Conservation (phyloP, 306 rosid genomes). For the Rosa rugosa region DNA sequence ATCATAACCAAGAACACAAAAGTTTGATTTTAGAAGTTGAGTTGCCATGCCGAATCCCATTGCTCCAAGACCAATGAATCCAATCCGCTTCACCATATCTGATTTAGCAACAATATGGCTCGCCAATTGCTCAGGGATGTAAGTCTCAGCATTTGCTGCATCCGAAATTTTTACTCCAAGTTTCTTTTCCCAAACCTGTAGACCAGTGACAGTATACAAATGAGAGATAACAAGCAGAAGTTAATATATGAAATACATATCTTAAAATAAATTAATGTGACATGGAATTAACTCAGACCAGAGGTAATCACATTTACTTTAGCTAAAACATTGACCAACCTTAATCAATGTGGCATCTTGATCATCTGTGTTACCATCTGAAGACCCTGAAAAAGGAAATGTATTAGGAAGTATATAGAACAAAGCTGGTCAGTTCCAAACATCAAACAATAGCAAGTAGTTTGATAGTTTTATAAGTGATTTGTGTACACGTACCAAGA, state of each 20-base stretch:
- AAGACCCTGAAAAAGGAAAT: constrained; percentile 55
- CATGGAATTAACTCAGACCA: background rate
- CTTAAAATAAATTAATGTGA: constrained; percentile 17
- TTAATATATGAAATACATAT: constrained; percentile 7
- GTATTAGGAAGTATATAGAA: constrained; percentile 19
- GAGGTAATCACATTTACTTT: constrained; percentile 10
- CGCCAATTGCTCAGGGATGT: constrained; percentile 70
- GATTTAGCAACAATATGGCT: constrained; percentile 48
- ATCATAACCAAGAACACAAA: constrained; percentile 76
- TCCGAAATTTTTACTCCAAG: constrained; percentile 68
- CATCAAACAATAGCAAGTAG: constrained; percentile 20
- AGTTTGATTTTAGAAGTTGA: constrained; percentile 69
- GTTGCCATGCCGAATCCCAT: constrained; percentile 99
- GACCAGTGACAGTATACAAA: constrained; percentile 15
- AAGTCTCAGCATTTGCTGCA: constrained; percentile 69
- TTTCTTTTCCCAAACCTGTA: constrained; percentile 68
- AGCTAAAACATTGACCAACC: constrained; percentile 45
- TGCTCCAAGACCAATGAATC: constrained; percentile 97
- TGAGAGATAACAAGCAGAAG: background rate
- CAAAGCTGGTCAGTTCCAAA: constrained; percentile 27
- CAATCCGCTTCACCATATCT: constrained; percentile 54
- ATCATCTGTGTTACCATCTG: constrained; percentile 43
- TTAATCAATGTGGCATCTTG: constrained; percentile 45
- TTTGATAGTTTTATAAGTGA: constrained; percentile 19
- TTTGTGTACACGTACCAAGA: constrained; percentile 47